phyloP scores from a whole-genome alignment of 768 basidiomycete genomes.

The Lentinula raphanica region DNA sequence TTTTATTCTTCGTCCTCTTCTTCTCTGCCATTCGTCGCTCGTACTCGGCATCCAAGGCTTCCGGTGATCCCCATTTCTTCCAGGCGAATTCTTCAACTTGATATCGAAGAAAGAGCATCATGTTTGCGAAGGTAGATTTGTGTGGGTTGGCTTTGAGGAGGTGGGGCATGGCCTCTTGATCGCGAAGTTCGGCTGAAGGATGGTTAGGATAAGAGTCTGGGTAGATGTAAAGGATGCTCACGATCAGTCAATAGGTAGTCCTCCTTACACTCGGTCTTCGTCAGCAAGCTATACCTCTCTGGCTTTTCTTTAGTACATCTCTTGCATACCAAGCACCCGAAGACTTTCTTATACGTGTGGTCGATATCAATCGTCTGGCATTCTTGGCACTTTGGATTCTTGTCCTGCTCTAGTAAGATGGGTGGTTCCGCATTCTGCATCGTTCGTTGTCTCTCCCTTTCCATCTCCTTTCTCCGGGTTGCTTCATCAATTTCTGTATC shows the following conservation, averaged over 20 bases:
- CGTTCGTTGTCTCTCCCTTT: conserved; percentile 73
- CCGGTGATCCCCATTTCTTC: conserved; percentile 96
- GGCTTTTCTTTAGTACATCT: conserved; percentile 85
- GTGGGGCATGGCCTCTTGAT: conserved; percentile 89
- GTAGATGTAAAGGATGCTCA: conserved; percentile 30
- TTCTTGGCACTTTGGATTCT: conserved; percentile 82
- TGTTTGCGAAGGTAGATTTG: conserved; percentile 92
- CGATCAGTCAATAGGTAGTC: conserved; percentile 95
- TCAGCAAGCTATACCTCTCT: conserved; percentile 90
- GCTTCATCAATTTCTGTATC: conserved; percentile 78
- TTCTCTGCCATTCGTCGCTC: conserved; percentile 74
- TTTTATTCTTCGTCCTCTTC: conserved; percentile 86
- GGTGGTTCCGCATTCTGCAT: conserved; percentile 73
- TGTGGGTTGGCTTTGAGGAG: conserved; percentile 92
- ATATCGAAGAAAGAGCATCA: conserved; percentile 95
- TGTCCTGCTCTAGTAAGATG: conserved; percentile 64
- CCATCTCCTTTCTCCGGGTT: conserved; percentile 68
- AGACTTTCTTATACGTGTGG: conserved; percentile 72
- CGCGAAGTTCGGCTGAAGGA: conserved; percentile 80
- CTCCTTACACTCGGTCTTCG: conserved; percentile 99
- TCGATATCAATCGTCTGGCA: conserved; percentile 91
- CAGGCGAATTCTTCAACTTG: conserved; percentile 97
- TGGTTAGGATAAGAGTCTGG: conserved; percentile 3
- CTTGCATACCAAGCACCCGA: conserved; percentile 82
- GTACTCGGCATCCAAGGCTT: conserved; percentile 86